Evolutionary conservation across 495 filamentous ascomycete genomes (phyloP), one percentile per base, ranked within the genome.

Genomic region (Penicillium bialowiezense): DNA sequence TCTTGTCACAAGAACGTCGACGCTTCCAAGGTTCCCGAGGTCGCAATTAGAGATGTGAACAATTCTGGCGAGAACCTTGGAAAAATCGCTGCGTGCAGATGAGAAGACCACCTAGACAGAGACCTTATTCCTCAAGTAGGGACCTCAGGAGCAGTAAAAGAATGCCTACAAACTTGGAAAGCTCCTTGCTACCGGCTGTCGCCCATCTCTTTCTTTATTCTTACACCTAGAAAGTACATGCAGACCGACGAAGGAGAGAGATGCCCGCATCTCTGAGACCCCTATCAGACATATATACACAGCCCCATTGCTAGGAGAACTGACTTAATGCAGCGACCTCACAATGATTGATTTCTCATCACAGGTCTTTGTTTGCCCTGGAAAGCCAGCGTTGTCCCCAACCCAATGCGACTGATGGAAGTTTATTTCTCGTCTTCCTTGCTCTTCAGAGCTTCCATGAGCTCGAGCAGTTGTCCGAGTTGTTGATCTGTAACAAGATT

Each of bases 391-490:
- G 9, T n/a, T 15, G 14, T 7, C 20, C 43, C 23, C 43, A 29
- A 20, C 21, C 32, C 21, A 24, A 13, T 13, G 20, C 12, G 13
- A 45, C 24, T 28, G 3, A 29, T 21, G 7, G 29, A 2, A 15
- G 12, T 26, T 56, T 38, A 57, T 48, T 63, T 41, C 21, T 48
- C 44, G 13, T 62, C 54, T 6, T 54, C 68, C 3, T 54, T 56
- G 2, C 56, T 44, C 45, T 65, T 88, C 55, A 96, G 93, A 9
- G 88, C 79, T 64, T 87, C 79, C 90, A 96, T 93, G 32, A 98
- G 77, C 64, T 97, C 93, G 59, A 96, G 95, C 41, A 98, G 67
- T 67, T 97, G 95, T 0, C 85, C 90, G 13, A 97, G 62, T 67
- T 98, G 95, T 62, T 98, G 84, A 58, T 98, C 92, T 96, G 46